Conservation (phyloP, 768 basidiomycete genomes). For the Auricularia sp. region DNA sequence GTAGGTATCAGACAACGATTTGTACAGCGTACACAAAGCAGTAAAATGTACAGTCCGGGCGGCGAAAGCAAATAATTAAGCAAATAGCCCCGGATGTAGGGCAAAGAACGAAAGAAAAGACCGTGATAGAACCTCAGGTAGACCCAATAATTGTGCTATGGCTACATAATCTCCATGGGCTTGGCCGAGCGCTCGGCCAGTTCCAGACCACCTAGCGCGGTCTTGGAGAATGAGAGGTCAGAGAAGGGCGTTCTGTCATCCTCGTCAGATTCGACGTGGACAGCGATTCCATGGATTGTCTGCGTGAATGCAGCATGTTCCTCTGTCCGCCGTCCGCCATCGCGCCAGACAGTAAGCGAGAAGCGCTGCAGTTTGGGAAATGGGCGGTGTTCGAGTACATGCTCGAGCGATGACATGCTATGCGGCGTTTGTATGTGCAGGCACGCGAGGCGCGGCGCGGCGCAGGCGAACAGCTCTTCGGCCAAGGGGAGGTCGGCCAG, state of each 20-base stretch:
- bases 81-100: no score
- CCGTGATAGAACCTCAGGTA: no score
- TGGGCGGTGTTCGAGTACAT: background rate
- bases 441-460: background rate
- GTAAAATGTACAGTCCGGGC: no score
- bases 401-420: background rate
- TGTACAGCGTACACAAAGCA: no score
- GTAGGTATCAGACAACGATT: no score
- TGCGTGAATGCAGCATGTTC: background rate
- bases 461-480: background rate
- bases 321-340: background rate
- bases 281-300: background rate
- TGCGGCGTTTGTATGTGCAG: background rate
- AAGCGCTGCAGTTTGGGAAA: background rate
- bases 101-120: no score
- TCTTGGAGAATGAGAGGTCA: background rate
- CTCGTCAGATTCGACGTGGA: background rate
- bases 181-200: background rate
- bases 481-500: background rate
- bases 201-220: background rate
- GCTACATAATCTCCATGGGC: background rate
- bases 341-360: background rate
- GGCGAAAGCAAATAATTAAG: no score
- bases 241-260: background rate
- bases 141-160: no score